These are phyloP conservation scores for Sideroxylon spinosum DNA, from an alignment of 179 eudicot genomes.

Conservation along the genomic window DNA sequence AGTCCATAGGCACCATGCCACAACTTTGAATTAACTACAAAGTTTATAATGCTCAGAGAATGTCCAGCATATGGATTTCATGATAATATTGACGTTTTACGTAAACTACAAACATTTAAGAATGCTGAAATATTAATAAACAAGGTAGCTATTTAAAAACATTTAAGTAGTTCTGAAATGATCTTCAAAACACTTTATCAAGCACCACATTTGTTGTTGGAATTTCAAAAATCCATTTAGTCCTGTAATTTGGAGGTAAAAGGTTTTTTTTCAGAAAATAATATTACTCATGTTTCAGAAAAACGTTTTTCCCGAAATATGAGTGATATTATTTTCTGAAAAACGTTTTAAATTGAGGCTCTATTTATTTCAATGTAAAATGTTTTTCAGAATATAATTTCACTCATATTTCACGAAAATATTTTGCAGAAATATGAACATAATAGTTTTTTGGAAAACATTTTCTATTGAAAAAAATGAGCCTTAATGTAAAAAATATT, in stretches of 20 bases:
- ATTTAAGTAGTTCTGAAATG: background rate
- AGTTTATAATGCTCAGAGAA: background rate
- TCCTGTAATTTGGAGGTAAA: too few relatives aligned
- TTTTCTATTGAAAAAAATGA: too few relatives aligned
- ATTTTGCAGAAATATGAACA: too few relatives aligned
- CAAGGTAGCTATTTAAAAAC: background rate
- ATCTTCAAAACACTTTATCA: background rate
- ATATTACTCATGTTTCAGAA: too few relatives aligned
- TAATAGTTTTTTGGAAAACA: too few relatives aligned
- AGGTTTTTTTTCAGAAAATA: too few relatives aligned
- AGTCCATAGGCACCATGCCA: background rate
- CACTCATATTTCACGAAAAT: too few relatives aligned
- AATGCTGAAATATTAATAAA: background rate
- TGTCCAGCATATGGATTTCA: background rate
- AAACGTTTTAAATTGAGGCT: too few relatives aligned
- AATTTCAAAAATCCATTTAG: slow-evolving; percentile 1
- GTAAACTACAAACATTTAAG: background rate
- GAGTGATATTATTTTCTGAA: too few relatives aligned
- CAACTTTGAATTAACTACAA: background rate
- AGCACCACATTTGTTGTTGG: background rate
- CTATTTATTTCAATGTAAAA: too few relatives aligned
- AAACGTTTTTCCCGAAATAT: too few relatives aligned
- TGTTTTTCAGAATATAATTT: too few relatives aligned
- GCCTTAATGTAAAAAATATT: background rate
- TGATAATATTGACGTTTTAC: background rate